Conservation (phyloP, 495 filamentous ascomycete species). For the Immersiella caudata region DNA sequence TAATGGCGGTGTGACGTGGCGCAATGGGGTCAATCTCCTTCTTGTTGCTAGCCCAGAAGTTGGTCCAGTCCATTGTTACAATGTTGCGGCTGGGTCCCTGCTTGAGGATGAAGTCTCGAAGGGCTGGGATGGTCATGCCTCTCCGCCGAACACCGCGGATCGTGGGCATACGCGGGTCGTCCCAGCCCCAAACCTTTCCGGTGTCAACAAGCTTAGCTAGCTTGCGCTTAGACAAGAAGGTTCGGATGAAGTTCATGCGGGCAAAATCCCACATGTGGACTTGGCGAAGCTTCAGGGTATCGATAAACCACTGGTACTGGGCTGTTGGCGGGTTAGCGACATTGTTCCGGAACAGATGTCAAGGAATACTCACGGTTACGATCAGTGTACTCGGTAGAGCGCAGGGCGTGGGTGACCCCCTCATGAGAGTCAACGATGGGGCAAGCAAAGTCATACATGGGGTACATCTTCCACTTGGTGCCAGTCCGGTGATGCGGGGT, state of each 20-base stretch:
- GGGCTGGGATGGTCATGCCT: constrained; percentile 88
- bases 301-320: constrained; percentile 95
- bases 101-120: constrained; percentile 90
- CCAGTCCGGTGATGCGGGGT: constrained; percentile 86
- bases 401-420: constrained; percentile 91
- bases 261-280: constrained; percentile 98
- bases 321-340: constrained; percentile 30
- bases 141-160: constrained; percentile 84
- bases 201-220: constrained; percentile 88
- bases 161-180: constrained; percentile 93
- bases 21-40: constrained; percentile 91
- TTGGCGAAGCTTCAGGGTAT: constrained; percentile 78
- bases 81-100: constrained; percentile 90
- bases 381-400: constrained; percentile 96
- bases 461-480: constrained; percentile 88
- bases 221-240: constrained; percentile 78
- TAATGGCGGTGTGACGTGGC: constrained; percentile 80
- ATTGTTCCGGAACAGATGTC: not conserved
- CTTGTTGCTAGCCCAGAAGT: constrained; percentile 94
- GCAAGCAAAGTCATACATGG: constrained; percentile 93
- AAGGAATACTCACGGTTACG: constrained; percentile 62
- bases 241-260: constrained; percentile 87
- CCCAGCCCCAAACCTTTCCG: constrained; percentile 89
- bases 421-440: constrained; percentile 89
- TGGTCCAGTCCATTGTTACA: constrained; percentile 86